These are phyloP conservation scores for Scopulariopsis brevicaulis DNA, from an alignment of 2,329 filamentous ascomycete genomes.

Conservation along the genomic window DNA sequence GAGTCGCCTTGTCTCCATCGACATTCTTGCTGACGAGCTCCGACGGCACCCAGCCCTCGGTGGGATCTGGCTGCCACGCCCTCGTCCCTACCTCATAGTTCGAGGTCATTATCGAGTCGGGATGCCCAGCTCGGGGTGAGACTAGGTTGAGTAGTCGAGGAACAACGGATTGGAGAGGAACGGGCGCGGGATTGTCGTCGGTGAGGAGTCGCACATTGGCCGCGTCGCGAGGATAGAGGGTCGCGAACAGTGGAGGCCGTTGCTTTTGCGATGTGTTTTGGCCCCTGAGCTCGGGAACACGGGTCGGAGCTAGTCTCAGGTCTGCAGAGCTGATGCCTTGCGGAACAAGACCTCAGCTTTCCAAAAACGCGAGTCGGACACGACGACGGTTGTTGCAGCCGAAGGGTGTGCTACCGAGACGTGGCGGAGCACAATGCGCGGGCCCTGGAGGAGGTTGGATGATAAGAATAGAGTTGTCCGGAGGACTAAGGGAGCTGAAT, in stretches of 20 bases:
- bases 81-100: constrained; percentile 92
- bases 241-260: not conserved
- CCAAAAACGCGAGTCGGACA: not conserved
- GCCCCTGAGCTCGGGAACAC: not conserved
- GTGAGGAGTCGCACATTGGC: not conserved
- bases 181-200: not conserved
- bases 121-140: not conserved
- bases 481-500: no score
- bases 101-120: constrained; percentile 59
- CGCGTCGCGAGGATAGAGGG: not conserved
- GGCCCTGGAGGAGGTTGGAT: no score
- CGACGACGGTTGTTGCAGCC: not conserved
- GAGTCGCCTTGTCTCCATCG: constrained; percentile 74
- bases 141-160: not conserved
- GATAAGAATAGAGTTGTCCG: no score
- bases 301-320: not conserved
- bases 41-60: constrained; percentile 95
- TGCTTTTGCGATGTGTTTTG: not conserved
- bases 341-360: not conserved
- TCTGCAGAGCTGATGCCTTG: not conserved
- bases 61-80: constrained; percentile 95
- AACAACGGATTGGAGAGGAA: not conserved
- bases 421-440: not conserved
- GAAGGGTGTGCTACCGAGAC: not conserved
- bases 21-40: constrained; percentile 80